Base-by-base conservation (phyloP, 805 yeast species). In the Hyphopichia homilentoma region DNA sequence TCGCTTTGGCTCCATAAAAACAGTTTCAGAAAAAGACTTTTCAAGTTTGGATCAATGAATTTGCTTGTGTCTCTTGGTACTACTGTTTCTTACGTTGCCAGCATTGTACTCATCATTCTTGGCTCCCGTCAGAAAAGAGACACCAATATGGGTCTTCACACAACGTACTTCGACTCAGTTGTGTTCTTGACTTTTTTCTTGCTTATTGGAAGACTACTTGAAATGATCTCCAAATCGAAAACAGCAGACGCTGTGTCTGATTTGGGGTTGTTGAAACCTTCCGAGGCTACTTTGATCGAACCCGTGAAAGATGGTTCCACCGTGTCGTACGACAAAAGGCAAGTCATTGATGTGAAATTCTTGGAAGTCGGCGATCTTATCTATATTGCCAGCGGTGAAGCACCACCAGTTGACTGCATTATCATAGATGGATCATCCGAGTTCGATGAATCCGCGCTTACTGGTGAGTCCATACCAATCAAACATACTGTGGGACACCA, bases 11-110 rank as follows among this genome's bases (percentile, higher is more conserved):
- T 60, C 11, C 62, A 66, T 26, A 72, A 71, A 22, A 78, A 74
- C 28, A 59, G 79, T 1, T 75, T 79, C 70, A 59, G 50, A 15
- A 68, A 75, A 41, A 59, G 88, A 25, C 39, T 83, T 11, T 70
- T 83, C 40, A 70, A 71, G 44, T 84, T 84, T 54, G 94, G 94
- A 3, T 80, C 88, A 2, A 84, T 84, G 90, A 82, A 74, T 48
- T 52, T 83, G 40, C 67, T 84, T 41, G 79, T 84, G 81, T 69
- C 76, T 30, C 55, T 83, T 29, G 93, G 93, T 7, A 84, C 90
- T 0, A 59, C 83, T 0, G 77, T 84, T 15, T 77, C 90, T 1
- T 84, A 82, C 50, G 68, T 80, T 52, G 74, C 86, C 4, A 79
- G 86, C 48, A 67, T 84, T 25, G 78, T 73, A 0, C 55, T 81